Evolutionary conservation across 176 grass and related monocot genomes (phyloP).

Genomic region (Alloteropsis semialata): DNA sequence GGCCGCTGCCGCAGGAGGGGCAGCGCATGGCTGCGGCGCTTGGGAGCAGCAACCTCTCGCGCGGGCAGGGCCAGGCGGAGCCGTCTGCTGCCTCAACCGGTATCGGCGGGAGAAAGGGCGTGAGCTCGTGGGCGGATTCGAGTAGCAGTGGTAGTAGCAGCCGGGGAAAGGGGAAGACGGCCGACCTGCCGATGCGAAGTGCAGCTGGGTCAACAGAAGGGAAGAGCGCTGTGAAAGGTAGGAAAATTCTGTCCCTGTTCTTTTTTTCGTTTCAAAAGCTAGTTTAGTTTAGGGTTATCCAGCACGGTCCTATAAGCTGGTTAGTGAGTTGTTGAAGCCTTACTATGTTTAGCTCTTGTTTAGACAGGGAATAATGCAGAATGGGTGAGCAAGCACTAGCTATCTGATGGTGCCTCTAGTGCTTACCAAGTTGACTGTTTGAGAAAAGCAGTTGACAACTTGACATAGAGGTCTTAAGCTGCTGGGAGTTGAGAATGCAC

Average conservation of each 20-base stretch:
- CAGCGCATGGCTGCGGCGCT: slow-evolving; percentile 67
- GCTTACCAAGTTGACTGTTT: not conserved
- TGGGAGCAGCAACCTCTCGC: slow-evolving; percentile 82
- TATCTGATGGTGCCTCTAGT: not conserved
- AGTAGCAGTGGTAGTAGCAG: slow-evolving; percentile 12
- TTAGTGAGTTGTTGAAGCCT: slow-evolving; percentile 11
- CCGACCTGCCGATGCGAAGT: slow-evolving; percentile 27
- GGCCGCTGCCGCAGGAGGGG: slow-evolving; percentile 94
- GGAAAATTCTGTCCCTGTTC: not conserved
- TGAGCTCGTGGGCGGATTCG: slow-evolving; percentile 44
- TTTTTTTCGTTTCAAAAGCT: not conserved
- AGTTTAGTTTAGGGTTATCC: not conserved
- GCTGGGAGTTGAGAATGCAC: not conserved
- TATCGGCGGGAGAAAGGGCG: slow-evolving; percentile 32
- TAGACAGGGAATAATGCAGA: not conserved
- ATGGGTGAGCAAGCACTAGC: not conserved
- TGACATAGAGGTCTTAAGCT: not conserved
- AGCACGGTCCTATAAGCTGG: slow-evolving; percentile 23
- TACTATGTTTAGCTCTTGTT: not conserved
- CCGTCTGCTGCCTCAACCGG: slow-evolving; percentile 9
- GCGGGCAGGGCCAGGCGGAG: slow-evolving; percentile 46
- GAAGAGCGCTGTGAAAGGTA: slow-evolving; percentile 48
- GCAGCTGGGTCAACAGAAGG: slow-evolving; percentile 12
- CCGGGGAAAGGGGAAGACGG: slow-evolving; percentile 38
- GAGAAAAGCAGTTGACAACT: not conserved